Evolutionary conservation across 139 green algal genomes (phyloP).

Genomic region (Volvox africanus): DNA sequence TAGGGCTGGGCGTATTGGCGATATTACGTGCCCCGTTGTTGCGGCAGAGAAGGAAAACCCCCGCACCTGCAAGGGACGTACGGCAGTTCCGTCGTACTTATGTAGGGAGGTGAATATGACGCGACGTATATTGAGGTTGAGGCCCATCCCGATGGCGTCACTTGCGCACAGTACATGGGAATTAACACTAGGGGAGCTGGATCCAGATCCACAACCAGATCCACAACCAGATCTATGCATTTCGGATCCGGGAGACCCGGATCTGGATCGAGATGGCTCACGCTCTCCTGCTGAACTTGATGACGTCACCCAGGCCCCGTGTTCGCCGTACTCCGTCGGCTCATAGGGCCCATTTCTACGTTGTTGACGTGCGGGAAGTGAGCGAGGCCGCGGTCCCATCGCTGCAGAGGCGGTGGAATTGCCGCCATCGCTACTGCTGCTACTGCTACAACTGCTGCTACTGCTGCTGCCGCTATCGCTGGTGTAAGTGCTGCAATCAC

Average conservation of each 20-base stretch:
- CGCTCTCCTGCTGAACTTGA: too few relatives aligned
- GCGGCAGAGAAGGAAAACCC: background rate
- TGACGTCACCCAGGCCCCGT: too few relatives aligned
- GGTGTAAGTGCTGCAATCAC: too few relatives aligned
- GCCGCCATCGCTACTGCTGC: background rate
- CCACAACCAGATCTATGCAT: too few relatives aligned
- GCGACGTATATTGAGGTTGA: conserved; percentile 97
- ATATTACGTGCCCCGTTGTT: too few relatives aligned
- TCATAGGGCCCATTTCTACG: too few relatives aligned
- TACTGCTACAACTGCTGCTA: background rate
- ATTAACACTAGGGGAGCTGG: background rate
- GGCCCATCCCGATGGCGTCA: conserved; percentile 97
- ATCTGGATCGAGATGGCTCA: background rate
- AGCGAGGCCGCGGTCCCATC: too few relatives aligned
- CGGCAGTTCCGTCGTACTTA: conserved; percentile 81
- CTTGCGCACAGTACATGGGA: conserved; percentile 89
- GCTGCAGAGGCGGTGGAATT: background rate
- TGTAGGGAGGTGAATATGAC: conserved; percentile 89
- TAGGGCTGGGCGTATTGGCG: too few relatives aligned
- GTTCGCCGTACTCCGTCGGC: too few relatives aligned
- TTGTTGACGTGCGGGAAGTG: background rate
- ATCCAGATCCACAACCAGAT: background rate
- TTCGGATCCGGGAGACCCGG: background rate
- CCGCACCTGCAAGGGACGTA: conserved; percentile 40
- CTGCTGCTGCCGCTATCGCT: background rate